Conservation (phyloP, 202 grass and related monocot species). For the Schoenoplectus triqueter region DNA sequence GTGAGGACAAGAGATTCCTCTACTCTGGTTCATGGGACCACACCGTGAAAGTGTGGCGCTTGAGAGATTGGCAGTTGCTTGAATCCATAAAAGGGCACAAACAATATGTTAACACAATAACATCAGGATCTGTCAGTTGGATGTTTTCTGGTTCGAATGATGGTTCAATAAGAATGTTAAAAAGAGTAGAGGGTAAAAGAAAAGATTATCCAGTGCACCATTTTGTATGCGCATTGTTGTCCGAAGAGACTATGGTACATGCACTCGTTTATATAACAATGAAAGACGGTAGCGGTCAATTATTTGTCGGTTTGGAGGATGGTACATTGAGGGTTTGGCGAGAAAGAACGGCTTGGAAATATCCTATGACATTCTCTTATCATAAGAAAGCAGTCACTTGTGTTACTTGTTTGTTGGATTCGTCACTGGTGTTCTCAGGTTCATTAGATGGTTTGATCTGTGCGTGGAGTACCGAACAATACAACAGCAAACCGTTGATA, state of each 20-base stretch:
- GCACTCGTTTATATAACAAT: not conserved
- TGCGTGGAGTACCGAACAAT: not conserved
- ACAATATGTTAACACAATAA: constrained; percentile 41
- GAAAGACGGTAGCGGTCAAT: not conserved
- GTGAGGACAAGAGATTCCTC: constrained; percentile 38
- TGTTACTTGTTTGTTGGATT: constrained; percentile 27
- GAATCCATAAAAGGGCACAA: constrained; percentile 41
- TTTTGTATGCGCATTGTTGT: not conserved
- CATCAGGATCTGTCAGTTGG: constrained; percentile 20
- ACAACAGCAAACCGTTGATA: not conserved
- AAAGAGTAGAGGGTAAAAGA: constrained; percentile 9
- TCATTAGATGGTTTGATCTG: constrained; percentile 35
- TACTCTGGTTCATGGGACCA: constrained; percentile 46
- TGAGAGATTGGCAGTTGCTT: constrained; percentile 24
- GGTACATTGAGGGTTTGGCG: constrained; percentile 44
- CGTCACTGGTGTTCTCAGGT: constrained; percentile 41
- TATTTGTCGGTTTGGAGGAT: constrained; percentile 45
- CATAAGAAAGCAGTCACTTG: constrained; percentile 43
- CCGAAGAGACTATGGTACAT: constrained; percentile 30
- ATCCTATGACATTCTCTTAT: constrained; percentile 26
- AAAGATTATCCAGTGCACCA: constrained; percentile 28
- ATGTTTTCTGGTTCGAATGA: constrained; percentile 43
- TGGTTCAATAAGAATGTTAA: constrained; percentile 45
- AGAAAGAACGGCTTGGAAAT: not conserved
- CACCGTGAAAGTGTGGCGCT: constrained; percentile 32